phyloP scores from a whole-genome alignment of 2,329 filamentous ascomycete genomes.

The Aspergillus novoparasiticus region DNA sequence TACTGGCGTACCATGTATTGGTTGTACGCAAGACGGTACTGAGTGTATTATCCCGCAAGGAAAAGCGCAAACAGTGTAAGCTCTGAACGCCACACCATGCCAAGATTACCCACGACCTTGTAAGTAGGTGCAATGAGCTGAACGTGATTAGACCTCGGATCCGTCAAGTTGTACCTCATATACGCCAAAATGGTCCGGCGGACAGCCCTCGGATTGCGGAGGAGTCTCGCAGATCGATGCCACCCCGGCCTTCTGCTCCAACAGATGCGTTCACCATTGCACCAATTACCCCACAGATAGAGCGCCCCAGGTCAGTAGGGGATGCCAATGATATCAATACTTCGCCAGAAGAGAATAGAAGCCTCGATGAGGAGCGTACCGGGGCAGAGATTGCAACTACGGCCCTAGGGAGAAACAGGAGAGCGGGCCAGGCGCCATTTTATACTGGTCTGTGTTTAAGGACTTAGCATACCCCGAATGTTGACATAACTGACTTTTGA shows the following conservation, averaged over 20 bases:
- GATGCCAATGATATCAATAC: not conserved
- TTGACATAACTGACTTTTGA: not conserved
- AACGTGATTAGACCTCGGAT: not conserved
- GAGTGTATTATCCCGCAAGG: constrained; percentile 25
- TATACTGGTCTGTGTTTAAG: not conserved
- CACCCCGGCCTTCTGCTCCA: not conserved
- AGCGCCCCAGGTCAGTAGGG: not conserved
- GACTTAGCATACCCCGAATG: no score
- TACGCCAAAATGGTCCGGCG: not conserved
- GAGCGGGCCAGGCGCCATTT: constrained; percentile 22
- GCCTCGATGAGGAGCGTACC: constrained; percentile 24
- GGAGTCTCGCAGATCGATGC: not conserved
- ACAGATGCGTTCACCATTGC: not conserved
- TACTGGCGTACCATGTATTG: constrained; percentile 30
- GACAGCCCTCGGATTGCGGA: not conserved
- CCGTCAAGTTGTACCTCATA: not conserved
- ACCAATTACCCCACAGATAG: not conserved
- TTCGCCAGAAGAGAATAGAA: not conserved
- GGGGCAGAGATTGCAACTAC: constrained; percentile 25
- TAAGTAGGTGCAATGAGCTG: not conserved
- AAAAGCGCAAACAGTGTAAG: not conserved
- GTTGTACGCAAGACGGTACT: constrained; percentile 30
- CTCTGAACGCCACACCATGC: not conserved
- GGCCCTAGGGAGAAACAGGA: constrained; percentile 17
- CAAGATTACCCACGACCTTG: not conserved